Percentiles rank a stretch among this genome's conserved stretches.
Evolutionary conservation across 129 eudicot genomes (phyloP).

Genomic region (Artemisia argyi): DNA sequence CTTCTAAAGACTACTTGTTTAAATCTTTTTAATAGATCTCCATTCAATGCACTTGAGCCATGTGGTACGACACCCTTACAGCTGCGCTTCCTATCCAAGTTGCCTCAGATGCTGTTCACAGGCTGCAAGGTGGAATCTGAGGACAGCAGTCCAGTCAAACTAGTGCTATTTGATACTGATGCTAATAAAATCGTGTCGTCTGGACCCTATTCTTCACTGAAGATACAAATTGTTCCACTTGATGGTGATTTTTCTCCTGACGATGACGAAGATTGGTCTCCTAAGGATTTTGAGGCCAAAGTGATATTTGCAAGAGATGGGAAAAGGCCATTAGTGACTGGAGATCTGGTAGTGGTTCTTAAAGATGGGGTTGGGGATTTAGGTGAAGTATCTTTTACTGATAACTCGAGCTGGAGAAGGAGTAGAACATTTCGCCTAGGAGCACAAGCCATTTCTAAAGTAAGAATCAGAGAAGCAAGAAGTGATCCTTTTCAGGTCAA

Average conservation of each 20-base stretch:
- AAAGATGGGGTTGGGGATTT: constrained; percentile 62
- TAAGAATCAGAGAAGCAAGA: constrained; percentile 59
- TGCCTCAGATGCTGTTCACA: constrained; percentile 63
- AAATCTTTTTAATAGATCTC: constrained; percentile 33
- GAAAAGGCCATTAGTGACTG: constrained; percentile 71
- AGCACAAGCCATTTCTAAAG: constrained; percentile 36
- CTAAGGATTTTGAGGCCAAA: constrained; percentile 47
- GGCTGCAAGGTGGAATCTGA: constrained; percentile 46
- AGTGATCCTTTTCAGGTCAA: constrained; percentile 66
- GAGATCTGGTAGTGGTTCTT: constrained; percentile 47
- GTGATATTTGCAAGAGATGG: constrained; percentile 65
- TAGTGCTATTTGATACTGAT: constrained; percentile 55
- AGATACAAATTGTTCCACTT: constrained; percentile 58
- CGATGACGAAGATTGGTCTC: constrained; percentile 71
- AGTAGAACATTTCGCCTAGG: constrained; percentile 75
- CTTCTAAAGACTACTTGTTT: not conserved
- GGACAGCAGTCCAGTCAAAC: constrained; percentile 39
- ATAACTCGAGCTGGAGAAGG: constrained; percentile 89
- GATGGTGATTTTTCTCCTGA: constrained; percentile 67
- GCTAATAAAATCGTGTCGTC: constrained; percentile 38
- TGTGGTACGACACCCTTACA: constrained; percentile 46
- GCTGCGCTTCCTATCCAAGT: constrained; percentile 50
- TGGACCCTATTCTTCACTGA: constrained; percentile 60
- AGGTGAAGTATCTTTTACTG: constrained; percentile 66
- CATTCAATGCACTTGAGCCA: constrained; percentile 39